Percentiles rank a stretch among this genome's conserved stretches.
phyloP scores from a whole-genome alignment of 768 basidiomycete species.

The Amyloporia xantha region DNA sequence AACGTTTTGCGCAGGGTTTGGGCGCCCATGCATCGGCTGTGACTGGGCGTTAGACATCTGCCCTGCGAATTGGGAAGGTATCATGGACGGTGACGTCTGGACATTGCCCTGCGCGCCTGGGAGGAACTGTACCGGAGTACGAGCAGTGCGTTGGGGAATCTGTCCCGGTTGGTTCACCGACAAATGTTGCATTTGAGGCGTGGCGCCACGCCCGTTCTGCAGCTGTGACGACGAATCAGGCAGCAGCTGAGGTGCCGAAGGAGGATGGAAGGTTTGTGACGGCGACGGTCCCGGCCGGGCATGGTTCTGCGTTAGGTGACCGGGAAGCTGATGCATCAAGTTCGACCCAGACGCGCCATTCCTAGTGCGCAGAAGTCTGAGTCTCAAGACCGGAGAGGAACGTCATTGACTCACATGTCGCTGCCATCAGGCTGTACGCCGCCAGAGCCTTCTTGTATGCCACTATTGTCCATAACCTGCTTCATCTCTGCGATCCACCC shows the following conservation, averaged over 20 bases:
- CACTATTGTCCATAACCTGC: no score
- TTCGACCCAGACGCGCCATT: neutral
- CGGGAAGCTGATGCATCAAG: slow-evolving; percentile 7
- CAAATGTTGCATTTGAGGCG: slow-evolving; percentile 10
- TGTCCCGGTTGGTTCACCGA: slow-evolving; percentile 7
- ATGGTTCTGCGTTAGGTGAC: neutral
- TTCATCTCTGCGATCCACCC: no score
- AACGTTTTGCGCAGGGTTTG: no score
- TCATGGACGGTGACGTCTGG: slow-evolving; percentile 6
- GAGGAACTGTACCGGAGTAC: slow-evolving; percentile 9
- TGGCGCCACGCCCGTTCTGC: slow-evolving; percentile 7
- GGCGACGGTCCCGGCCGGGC: neutral
- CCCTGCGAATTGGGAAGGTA: slow-evolving; percentile 2
- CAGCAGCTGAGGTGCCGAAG: slow-evolving; percentile 1
- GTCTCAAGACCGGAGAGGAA: no score
- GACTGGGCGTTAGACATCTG: neutral
- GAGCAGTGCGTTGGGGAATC: slow-evolving; percentile 2
- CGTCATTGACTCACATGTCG: no score
- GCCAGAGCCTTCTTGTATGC: no score
- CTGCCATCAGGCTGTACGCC: no score
- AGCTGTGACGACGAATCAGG: slow-evolving; percentile 7
- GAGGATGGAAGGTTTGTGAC: neutral
- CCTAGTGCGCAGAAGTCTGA: no score
- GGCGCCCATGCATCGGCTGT: slow-evolving; percentile 15
- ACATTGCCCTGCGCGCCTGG: neutral